Conservation (phyloP, 352 stramenopile genomes). For the Phytophthora pini region DNA sequence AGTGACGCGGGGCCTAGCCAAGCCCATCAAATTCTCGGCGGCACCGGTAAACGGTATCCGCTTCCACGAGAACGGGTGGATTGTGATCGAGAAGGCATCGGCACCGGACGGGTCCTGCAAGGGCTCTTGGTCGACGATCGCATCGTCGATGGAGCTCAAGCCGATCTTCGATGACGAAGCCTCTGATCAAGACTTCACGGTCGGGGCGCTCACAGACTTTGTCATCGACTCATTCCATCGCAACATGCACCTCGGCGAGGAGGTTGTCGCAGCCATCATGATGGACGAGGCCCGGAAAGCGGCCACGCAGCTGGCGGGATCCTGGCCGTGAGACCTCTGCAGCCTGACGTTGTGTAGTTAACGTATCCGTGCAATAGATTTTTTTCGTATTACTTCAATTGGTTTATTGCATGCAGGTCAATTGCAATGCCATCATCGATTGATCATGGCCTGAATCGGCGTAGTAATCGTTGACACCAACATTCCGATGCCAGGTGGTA, state of each 20-base stretch:
- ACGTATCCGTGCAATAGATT: constrained; percentile 29
- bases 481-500: constrained; percentile 12
- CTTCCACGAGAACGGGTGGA: constrained; percentile 54
- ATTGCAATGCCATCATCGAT: constrained; percentile 22
- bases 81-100: constrained; percentile 40
- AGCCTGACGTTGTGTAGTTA: constrained; percentile 5
- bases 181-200: constrained; percentile 36
- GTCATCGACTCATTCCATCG: constrained; percentile 45
- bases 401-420: neutral
- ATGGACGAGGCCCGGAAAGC: constrained; percentile 33
- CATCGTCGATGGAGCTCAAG: constrained; percentile 35
- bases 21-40: constrained; percentile 51
- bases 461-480: constrained; percentile 24
- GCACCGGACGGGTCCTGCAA: constrained; percentile 14
- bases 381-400: constrained; percentile 5
- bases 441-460: constrained; percentile 16
- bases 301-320: constrained; percentile 12
- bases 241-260: constrained; percentile 39
- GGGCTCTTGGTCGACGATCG: constrained; percentile 30
- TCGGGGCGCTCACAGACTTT: constrained; percentile 40
- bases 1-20: constrained; percentile 45
- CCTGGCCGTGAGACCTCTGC: constrained; percentile 16
- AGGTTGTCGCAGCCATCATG: constrained; percentile 37
- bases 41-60: constrained; percentile 44
- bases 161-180: constrained; percentile 37